A percentile compares a stretch with the other conserved stretches of the same genome.
These are phyloP conservation scores for Picea mariana DNA, from an alignment of 83 land plant species.

Conservation along the genomic window DNA sequence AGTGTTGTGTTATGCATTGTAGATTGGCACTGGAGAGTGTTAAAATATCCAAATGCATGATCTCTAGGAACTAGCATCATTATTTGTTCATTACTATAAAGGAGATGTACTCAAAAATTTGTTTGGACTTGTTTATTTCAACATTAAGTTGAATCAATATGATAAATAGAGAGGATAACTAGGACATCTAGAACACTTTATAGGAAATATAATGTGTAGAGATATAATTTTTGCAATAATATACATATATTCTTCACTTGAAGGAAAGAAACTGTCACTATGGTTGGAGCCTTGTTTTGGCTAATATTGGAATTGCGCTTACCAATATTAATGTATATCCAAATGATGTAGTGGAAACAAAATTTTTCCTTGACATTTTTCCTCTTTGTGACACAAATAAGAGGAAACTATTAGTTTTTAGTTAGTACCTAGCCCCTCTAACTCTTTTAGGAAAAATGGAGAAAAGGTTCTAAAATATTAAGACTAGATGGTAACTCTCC, in stretches of 20 bases:
- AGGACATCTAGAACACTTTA: neutral
- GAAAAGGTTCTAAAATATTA: neutral
- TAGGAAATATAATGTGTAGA: conserved; percentile 27
- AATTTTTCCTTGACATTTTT: conserved; percentile 65
- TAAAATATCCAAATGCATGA: conserved; percentile 32
- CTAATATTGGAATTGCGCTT: too few species aligned
- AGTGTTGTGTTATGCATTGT: conserved; percentile 47
- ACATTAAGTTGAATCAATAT: conserved; percentile 64
- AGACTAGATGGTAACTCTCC: neutral
- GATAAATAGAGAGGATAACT: conserved; percentile 31
- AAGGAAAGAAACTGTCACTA: conserved; percentile 25
- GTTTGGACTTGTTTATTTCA: conserved; percentile 75
- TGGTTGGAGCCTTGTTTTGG: neutral
- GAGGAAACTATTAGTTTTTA: conserved; percentile 80
- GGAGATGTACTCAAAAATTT: conserved; percentile 26
- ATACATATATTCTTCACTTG: conserved; percentile 61
- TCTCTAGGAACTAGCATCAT: conserved; percentile 13
- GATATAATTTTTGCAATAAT: conserved; percentile 40
- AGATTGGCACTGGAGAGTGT: conserved; percentile 31
- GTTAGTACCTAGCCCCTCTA: conserved; percentile 70
- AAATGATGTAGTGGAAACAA: conserved; percentile 66
- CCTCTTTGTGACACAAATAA: conserved; percentile 32
- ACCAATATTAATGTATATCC: neutral
- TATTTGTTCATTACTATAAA: too few species aligned
- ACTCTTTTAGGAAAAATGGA: conserved; percentile 67